Evolutionary conservation across 495 filamentous ascomycete genomes (phyloP), one percentile per base, ranked within the genome.

Genomic region (Xylaria telfairii): DNA sequence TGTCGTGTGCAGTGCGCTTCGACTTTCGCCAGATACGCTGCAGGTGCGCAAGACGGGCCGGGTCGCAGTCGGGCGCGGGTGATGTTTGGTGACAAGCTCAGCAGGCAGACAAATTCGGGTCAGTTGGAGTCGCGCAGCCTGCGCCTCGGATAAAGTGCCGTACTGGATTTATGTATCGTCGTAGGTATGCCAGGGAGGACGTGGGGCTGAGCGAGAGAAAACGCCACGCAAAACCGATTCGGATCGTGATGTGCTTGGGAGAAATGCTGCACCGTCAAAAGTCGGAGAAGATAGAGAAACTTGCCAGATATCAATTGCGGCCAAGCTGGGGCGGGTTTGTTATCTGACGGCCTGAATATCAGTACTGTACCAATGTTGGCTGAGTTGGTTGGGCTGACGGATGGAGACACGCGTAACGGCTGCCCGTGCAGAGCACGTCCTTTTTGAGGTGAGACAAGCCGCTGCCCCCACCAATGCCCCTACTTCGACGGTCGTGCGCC

Each of bases 291-390:
- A 30, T 12, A 46, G 34, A 44, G 15, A 26, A 51, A 28, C 28
- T 32, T 17, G 26, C 59, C 49, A 53, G 24, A 28, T 41, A 44
- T 51, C 39, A 26, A 13, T 19, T 64, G 41, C 41, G 17, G 24
- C 61, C 41, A 30, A 49, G 28, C 19, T 51, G 19, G 24, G 65
- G 46, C 51, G 13, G 37, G 49, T 67, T 56, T 67, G 49, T 46
- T 67, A 67, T 59, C 59, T 59, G 65, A 57, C 41, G 24, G 32
- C 64, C 46, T 53, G 64, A 54, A 66, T 41, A 66, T 41, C 26
- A 49, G 30, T 46, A 28, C 28, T 4, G 30, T 46, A 28, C 28
- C 7, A 34, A 13, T 21, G 30, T 42, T 42, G 64, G 64, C 64
- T 66, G 42, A 54, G 64, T 41, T 54, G 47, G 64, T 41, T 54